Evolutionary conservation across 305 asterid species (phyloP).

Genomic region (Fraxinus ornus): DNA sequence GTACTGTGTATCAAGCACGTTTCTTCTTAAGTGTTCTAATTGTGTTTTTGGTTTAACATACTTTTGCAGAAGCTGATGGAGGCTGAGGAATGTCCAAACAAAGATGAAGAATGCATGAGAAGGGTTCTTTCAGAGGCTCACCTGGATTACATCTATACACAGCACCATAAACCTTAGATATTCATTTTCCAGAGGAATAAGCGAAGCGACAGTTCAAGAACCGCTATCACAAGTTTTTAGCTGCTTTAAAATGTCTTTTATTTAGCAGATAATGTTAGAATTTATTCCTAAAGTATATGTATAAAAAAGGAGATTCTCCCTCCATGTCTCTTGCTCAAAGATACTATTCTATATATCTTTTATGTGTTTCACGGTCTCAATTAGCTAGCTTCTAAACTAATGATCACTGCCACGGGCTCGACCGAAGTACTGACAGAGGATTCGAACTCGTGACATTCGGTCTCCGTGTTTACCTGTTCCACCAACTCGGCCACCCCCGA

Average conservation of each 20-base stretch:
- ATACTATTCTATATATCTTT: not conserved
- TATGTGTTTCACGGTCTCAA: not conserved
- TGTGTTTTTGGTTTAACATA: not conserved
- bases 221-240: not conserved
- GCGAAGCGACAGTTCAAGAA: not conserved
- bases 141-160: slow-evolving; percentile 82
- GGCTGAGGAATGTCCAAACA: slow-evolving; percentile 45
- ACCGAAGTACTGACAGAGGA: too few relatives aligned
- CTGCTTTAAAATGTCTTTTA: not conserved
- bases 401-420: not conserved
- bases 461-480: too few relatives aligned
- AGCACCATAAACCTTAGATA: slow-evolving; percentile 49
- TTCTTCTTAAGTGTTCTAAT: not conserved
- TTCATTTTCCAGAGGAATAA: not conserved
- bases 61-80: slow-evolving; percentile 53
- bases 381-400: not conserved
- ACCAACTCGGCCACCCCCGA: too few relatives aligned
- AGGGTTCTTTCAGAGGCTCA: slow-evolving; percentile 65
- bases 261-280: not conserved
- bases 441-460: too few relatives aligned
- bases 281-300: not conserved
- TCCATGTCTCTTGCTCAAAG: not conserved
- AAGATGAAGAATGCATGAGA: slow-evolving; percentile 68
- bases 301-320: not conserved
- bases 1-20: not conserved